These are phyloP conservation scores for Mycena sp. DNA, from an alignment of 1,284 basidiomycete genomes.

Conservation along the genomic window DNA sequence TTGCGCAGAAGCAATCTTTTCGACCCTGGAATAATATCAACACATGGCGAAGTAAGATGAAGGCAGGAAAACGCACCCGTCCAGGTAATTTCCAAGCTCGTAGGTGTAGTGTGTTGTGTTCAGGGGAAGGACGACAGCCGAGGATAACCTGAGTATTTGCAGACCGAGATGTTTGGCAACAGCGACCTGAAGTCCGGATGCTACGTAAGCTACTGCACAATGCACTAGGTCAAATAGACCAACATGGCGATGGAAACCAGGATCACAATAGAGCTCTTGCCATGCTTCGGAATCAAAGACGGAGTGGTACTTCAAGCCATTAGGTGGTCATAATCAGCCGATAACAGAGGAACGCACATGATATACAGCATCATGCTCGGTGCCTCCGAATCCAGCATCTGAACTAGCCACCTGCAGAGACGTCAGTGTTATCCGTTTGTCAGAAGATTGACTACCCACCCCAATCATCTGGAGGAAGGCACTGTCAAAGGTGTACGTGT, in stretches of 20 bases:
- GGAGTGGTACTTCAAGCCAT: no score
- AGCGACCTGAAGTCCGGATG: slow-evolving; percentile 50
- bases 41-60: no score
- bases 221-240: slow-evolving; percentile 42
- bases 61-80: slow-evolving; percentile 50
- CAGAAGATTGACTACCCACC: slow-evolving; percentile 34
- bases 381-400: slow-evolving; percentile 53
- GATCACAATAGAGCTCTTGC: slow-evolving; percentile 82
- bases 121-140: slow-evolving; percentile 69
- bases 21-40: slow-evolving; percentile 40
- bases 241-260: slow-evolving; percentile 79
- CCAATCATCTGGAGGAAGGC: slow-evolving; percentile 78
- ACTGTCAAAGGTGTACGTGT: slow-evolving; percentile 53
- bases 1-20: slow-evolving; percentile 35
- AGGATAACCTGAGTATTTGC: slow-evolving; percentile 67
- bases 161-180: slow-evolving; percentile 65
- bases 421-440: not conserved
- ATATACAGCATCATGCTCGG: slow-evolving; percentile 71
- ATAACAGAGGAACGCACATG: no score
- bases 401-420: slow-evolving; percentile 57
- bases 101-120: slow-evolving; percentile 80
- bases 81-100: slow-evolving; percentile 59
- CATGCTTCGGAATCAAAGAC: slow-evolving; percentile 83
- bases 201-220: slow-evolving; percentile 37
- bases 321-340: no score